Percentiles rank a stretch among this genome's conserved stretches.
These are phyloP conservation scores for Ophiosphaerella korrae DNA, from an alignment of 2,329 filamentous ascomycete species.

Conservation along the genomic window DNA sequence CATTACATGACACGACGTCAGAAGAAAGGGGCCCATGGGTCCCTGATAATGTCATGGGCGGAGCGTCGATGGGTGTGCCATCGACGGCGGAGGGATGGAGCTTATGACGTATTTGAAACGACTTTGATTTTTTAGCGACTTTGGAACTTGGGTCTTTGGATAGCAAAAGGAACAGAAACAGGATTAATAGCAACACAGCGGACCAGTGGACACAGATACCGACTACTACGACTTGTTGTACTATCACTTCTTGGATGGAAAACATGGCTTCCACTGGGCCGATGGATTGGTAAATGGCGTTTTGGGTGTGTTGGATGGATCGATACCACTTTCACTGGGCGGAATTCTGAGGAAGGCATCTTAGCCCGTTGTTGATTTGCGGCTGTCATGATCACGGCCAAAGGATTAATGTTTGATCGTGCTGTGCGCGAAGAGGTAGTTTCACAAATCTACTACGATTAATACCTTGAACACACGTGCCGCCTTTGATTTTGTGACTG, in stretches of 20 bases:
- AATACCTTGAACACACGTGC: not conserved
- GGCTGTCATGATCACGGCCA: no score
- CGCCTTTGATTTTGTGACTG: not conserved
- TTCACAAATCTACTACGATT: not conserved
- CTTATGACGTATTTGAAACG: not conserved
- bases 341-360: not conserved
- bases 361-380: no score
- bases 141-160: not conserved
- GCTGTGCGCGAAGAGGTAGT: slow-evolving; percentile 1
- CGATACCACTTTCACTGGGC: slow-evolving; percentile 5
- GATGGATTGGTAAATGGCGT: not conserved
- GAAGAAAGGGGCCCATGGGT: slow-evolving; percentile 89
- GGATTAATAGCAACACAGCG: not conserved
- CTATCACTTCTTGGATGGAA: not conserved
- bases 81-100: not conserved
- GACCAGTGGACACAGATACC: not conserved
- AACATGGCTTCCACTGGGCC: not conserved
- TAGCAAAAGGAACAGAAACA: not conserved
- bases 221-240: slow-evolving; percentile 1
- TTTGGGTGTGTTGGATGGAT: not conserved
- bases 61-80: not conserved
- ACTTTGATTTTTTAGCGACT: not conserved
- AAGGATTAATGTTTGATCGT: slow-evolving; percentile 5
- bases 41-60: slow-evolving; percentile 64
- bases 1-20: slow-evolving; percentile 76